phyloP scores from a whole-genome alignment of 1,284 basidiomycete species.

The Malassezia slooffiae region DNA sequence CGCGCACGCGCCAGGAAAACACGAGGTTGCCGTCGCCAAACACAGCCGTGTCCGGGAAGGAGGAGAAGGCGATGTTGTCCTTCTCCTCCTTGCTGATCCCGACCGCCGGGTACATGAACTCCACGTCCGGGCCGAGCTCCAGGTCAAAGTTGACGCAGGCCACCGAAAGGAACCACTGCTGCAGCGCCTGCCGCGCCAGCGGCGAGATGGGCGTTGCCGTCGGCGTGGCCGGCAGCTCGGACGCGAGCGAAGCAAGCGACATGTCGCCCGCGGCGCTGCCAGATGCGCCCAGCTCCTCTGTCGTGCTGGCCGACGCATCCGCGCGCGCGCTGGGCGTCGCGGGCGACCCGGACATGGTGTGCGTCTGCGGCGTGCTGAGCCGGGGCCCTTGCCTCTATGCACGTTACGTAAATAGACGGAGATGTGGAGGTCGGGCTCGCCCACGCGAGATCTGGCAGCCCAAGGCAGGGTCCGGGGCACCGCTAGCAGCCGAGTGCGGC shows the following conservation, averaged over 20 bases:
- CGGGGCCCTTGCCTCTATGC: too few species aligned
- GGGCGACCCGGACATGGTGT: neutral
- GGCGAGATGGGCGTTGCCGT: slow-evolving; percentile 1
- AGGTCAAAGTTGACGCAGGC: slow-evolving; percentile 43
- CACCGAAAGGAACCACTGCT: slow-evolving; percentile 40
- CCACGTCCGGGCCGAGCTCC: slow-evolving; percentile 64
- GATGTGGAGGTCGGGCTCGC: too few species aligned
- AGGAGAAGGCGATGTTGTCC: slow-evolving; percentile 84
- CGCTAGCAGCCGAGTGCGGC: too few species aligned
- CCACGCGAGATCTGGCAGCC: too few species aligned
- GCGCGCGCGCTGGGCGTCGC: slow-evolving; percentile 1
- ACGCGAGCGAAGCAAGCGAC: slow-evolving; percentile 6
- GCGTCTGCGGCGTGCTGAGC: neutral
- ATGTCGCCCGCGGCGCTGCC: slow-evolving; percentile 3
- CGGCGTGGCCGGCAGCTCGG: neutral
- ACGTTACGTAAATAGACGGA: too few species aligned
- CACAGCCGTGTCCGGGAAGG: slow-evolving; percentile 71
- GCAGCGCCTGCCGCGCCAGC: slow-evolving; percentile 28
- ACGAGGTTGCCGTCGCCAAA: slow-evolving; percentile 37
- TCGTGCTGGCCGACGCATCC: too few species aligned
- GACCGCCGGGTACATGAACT: slow-evolving; percentile 59
- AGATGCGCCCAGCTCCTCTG: too few species aligned
- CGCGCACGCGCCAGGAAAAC: slow-evolving; percentile 43
- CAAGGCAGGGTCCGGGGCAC: too few species aligned
- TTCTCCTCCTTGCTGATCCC: slow-evolving; percentile 58